Conservation (phyloP, 768 basidiomycete genomes). For the Grammothele lineata region DNA sequence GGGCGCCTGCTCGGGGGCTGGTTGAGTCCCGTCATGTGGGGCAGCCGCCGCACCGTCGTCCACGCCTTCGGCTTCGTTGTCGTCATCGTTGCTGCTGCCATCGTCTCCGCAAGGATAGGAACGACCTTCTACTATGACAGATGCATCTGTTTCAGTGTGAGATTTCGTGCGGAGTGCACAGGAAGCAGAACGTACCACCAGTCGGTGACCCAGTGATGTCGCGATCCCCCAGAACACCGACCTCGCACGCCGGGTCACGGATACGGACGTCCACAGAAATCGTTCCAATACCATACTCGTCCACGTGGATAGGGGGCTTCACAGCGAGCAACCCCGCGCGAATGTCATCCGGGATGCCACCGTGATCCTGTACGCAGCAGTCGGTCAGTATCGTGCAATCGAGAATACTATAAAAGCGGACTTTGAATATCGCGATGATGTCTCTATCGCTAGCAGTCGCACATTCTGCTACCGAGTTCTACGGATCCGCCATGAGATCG, state of each 20-base stretch:
- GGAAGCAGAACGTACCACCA: too few relatives aligned
- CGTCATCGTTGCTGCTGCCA: too few relatives aligned
- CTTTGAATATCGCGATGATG: slow-evolving; percentile 7
- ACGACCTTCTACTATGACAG: too few relatives aligned
- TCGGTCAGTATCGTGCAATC: not conserved
- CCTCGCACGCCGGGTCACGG: not conserved
- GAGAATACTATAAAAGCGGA: not conserved
- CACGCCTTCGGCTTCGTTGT: too few relatives aligned
- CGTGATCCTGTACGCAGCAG: not conserved
- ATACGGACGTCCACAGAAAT: not conserved
- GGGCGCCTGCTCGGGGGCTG: not conserved
- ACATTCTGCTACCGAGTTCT: slow-evolving; percentile 10
- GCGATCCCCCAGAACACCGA: not conserved
- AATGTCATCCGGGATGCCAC: slow-evolving; percentile 5
- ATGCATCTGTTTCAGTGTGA: too few relatives aligned
- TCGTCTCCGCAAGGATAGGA: too few relatives aligned
- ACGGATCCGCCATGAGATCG: not conserved
- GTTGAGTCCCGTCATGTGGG: not conserved
- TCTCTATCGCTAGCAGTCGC: slow-evolving; percentile 12
- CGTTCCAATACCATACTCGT: slow-evolving; percentile 4
- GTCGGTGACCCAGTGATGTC: too few relatives aligned
- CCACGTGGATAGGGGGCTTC: slow-evolving; percentile 10
- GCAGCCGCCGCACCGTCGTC: too few relatives aligned
- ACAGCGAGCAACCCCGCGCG: not conserved
- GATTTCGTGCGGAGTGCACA: too few relatives aligned